Evolutionary conservation across 2,329 filamentous ascomycete genomes (phyloP).

Genomic region (Cercospora berteroae): DNA sequence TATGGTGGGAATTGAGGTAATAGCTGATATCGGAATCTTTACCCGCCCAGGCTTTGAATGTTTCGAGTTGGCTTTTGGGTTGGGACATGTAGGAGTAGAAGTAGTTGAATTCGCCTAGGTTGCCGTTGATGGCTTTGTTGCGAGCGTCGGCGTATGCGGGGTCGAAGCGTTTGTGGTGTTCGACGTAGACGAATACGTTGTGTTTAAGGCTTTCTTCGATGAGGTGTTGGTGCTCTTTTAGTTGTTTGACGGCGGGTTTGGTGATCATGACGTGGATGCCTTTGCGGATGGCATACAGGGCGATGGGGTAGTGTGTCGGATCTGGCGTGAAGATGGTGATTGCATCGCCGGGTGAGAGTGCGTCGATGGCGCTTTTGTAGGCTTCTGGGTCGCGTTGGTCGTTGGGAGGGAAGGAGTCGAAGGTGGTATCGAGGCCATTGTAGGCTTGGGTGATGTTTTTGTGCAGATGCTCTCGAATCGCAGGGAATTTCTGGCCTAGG

Average conservation of each 20-base stretch:
- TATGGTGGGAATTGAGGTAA: slow-evolving; percentile 92
- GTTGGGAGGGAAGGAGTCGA: slow-evolving; percentile 76
- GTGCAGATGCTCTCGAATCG: slow-evolving; percentile 81
- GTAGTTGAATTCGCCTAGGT: slow-evolving; percentile 92
- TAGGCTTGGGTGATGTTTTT: slow-evolving; percentile 80
- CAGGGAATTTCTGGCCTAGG: slow-evolving; percentile 79
- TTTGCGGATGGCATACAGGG: slow-evolving; percentile 84
- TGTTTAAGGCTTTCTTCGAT: slow-evolving; percentile 68
- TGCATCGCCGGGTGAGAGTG: slow-evolving; percentile 74
- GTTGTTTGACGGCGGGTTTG: slow-evolving; percentile 85
- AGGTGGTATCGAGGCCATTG: slow-evolving; percentile 83
- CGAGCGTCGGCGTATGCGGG: slow-evolving; percentile 88
- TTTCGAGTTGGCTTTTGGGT: slow-evolving; percentile 86
- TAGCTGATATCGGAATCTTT: slow-evolving; percentile 91
- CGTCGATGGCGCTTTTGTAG: slow-evolving; percentile 86
- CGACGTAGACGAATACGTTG: slow-evolving; percentile 85
- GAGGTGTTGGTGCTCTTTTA: slow-evolving; percentile 75
- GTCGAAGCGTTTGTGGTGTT: slow-evolving; percentile 96
- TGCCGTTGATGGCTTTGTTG: slow-evolving; percentile 63
- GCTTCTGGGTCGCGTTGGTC: slow-evolving; percentile 71
- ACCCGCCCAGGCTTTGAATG: slow-evolving; percentile 92
- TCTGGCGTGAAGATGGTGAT: slow-evolving; percentile 97
- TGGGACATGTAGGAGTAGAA: slow-evolving; percentile 97
- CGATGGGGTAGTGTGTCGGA: slow-evolving; percentile 88
- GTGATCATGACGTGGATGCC: slow-evolving; percentile 89